Evolutionary conservation across 2,329 filamentous ascomycete genomes (phyloP), one percentile per base, ranked within the genome.

Genomic region (Parastagonospora avenae): DNA sequence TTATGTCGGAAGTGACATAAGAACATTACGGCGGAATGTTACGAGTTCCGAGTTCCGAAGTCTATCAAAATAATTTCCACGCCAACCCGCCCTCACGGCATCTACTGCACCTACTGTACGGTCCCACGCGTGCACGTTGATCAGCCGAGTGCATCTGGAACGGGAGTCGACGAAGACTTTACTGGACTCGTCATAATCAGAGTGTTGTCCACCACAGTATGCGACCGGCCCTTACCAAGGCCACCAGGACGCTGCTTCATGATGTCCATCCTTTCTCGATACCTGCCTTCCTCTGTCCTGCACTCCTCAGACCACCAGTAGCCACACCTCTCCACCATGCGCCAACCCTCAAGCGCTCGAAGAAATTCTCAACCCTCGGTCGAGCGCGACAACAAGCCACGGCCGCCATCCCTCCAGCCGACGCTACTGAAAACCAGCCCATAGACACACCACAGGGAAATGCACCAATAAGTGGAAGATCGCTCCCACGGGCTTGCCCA

Each of bases 401-500:
- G 7, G 46, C 50, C 24, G 28, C 53, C 39, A 7, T 46, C n/a
- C 44, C 43, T 50, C 52, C 44, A 31, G n/a, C 47, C 47, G 52
- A 58, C 24, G 19, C 39, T 8, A 15, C 11, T 46, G 47, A 55
- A 4, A 12, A 24, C 27, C 43, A 29, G 14, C 39, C 44, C 5
- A 19, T 27, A 28, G 31, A 35, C 8, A 29, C 47, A 10, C 42
- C 38, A 14, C n/a, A 51, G 9, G 15, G 30, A 0, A 48, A 16
- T 27, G 19, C 27, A 14, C 51, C 2, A 19, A 52, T 19, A 24
- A 44, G 37, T 46, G 41, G 10, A n/a, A 55, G 46, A 24, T 41
- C 62, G 6, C 63, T 86, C 10, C 83, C 83, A 0, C 48, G 77
- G 6, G 77, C 79, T 19, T 87, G 85, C 66, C 85, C 85, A 28